Evolutionary conservation across 345 rosid genomes (phyloP), one percentile per base, ranked within the genome.

Genomic region (Eucalyptus globulus): DNA sequence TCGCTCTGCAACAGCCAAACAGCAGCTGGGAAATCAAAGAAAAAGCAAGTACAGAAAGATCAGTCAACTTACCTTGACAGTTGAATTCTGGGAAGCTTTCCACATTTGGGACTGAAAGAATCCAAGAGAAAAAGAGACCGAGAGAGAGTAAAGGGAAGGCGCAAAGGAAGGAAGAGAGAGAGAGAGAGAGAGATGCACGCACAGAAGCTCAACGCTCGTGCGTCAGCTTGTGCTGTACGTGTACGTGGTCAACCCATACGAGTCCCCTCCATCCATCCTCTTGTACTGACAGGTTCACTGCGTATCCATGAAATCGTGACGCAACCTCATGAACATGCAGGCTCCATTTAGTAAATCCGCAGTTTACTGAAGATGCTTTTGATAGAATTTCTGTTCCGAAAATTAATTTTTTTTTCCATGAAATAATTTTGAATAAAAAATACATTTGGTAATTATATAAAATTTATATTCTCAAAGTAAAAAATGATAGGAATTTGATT

Each of bases 101-200:
- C 76, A 85, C 88, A 89, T 89, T 65, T 88, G 91, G 81, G 51
- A 87, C 86, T 15, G 87, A 14, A 19, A 65, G 58, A 90, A 72
- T 26, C 87, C 26, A 37, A 8, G 11, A 14, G 5, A 17, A 58
- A 86, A 43, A 58, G 56, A 24, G 37, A 86, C 58, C 58, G 37
- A n/a, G 56, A 69, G 88, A 26, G 44, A 27, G 87, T 53, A 19
- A 53, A 53, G 58, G 58, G 22, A 21, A 69, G 43, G 24, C 80
- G 22, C 21, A 31, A 69, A 69, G 80, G 40, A 37, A 54, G 40
- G 14, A 65, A n/a, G 51, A 76, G 87, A 65, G n/a, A 40, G 67
- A 40, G 67, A 62, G 40, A 49, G 29, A 50, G 40, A 31, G 56
- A 3, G 76, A n/a, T 67, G 11, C 40, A 67, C 80, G 72, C 72